Evolutionary conservation across 2,329 filamentous ascomycete species (phyloP), one percentile per base, ranked within the genome.

Genomic region (Penicillium sp.): DNA sequence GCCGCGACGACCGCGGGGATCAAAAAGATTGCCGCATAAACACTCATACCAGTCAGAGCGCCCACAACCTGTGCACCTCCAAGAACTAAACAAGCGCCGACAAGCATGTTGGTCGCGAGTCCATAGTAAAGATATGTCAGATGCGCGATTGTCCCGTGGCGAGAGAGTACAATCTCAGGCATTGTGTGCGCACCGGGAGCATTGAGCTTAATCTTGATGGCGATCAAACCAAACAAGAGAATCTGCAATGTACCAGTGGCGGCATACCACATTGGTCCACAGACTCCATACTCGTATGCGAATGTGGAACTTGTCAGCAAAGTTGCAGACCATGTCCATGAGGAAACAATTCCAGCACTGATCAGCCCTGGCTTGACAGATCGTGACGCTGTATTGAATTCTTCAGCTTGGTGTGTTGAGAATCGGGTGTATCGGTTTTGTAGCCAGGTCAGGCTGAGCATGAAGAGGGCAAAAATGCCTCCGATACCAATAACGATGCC

Each of bases 401-500:
- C 76, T 59, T 82, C 79, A 3, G 76, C 74, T 51, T 74, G 71
- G 31, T 74, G 72, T 63, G 66, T 67, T 13, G 65, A 65, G 54
- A 65, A 68, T 8, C 49, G 52, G 3, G 66, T 68, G 55, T 73
- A 77, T 13, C 72, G 65, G 58, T 78, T 77, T 62, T 79, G 76
- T 14, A 81, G 68, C 62, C 71, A 76, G 14, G 74, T 75, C 33
- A 77, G 68, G 44, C 65, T 63, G 22, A 76, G 69, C 77, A 80
- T 80, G 46, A 78, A 63, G 6, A 76, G 47, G 1, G 77, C 74
- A 56, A 80, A 79, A 57, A 78, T 68, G 24, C 68, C 76, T 3
- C 79, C 79, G 49, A 82, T 79, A 22, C 80, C 80, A n/a, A 81
- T 76, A 14, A 82, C 76, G 57, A 75, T 77, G 60, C 79, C 80